Evolutionary conservation across 2,329 filamentous ascomycete genomes (phyloP).

Genomic region (Claviceps maximensis): DNA sequence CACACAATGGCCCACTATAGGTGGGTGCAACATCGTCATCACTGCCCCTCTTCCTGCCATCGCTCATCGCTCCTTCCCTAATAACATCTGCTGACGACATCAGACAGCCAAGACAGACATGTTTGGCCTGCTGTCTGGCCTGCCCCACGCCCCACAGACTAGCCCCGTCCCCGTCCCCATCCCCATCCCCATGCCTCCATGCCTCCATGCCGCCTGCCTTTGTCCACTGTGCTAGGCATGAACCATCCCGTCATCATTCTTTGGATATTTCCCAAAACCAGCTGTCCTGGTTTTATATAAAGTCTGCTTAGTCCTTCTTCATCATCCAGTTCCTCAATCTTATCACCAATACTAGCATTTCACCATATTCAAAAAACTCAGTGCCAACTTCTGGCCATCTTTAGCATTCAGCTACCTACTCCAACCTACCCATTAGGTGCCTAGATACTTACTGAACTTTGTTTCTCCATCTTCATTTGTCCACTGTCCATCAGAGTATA

Average conservation of each 20-base stretch:
- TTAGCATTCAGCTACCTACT: background rate
- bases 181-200: background rate
- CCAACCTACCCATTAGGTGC: too few species aligned
- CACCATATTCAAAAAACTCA: background rate
- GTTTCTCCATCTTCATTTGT: background rate
- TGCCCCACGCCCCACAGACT: background rate
- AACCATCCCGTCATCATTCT: constrained; percentile 4
- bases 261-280: background rate
- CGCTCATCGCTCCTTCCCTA: background rate
- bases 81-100: constrained; percentile 1
- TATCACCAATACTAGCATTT: background rate
- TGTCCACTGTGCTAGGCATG: background rate
- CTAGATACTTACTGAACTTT: background rate
- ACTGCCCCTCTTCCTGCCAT: constrained; percentile 1
- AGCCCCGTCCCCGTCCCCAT: background rate
- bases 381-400: background rate
- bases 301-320: background rate
- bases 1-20: background rate
- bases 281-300: constrained; percentile 2
- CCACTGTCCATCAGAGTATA: background rate
- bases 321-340: background rate
- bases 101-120: background rate
- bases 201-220: background rate
- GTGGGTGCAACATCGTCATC: background rate
- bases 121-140: background rate